phyloP scores from a whole-genome alignment of 2,329 filamentous ascomycete species.

The Pleomassaria siparia region DNA sequence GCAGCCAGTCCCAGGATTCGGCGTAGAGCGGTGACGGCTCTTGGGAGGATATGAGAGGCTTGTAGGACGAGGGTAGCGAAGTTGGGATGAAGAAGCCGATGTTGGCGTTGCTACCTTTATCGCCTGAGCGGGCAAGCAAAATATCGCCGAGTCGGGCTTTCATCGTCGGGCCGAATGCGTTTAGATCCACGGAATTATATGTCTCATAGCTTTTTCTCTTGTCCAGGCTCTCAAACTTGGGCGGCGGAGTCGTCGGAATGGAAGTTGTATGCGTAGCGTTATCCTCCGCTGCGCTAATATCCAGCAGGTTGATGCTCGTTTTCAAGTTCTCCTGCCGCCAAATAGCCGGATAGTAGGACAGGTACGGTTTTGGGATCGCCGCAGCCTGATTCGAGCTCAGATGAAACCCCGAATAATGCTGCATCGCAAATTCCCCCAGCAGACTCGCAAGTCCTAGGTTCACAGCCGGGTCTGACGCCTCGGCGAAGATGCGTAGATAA shows the following conservation, averaged over 20 bases:
- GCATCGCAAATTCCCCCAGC: conserved; percentile 30
- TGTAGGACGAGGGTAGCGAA: conserved; percentile 27
- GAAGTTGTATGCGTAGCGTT: conserved; percentile 3
- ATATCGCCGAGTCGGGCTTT: conserved; percentile 44
- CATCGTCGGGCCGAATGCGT: conserved; percentile 24
- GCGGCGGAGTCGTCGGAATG: conserved; percentile 17
- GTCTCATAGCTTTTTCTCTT: conserved; percentile 33
- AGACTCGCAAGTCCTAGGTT: conserved; percentile 26
- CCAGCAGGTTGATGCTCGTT: conserved; percentile 40
- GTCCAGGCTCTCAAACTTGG: conserved; percentile 16
- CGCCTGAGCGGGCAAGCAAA: conserved; percentile 46
- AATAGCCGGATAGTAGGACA: conserved; percentile 36
- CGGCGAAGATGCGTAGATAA: conserved; percentile 36
- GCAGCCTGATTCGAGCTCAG: conserved; percentile 31
- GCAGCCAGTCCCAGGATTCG: conserved; percentile 36
- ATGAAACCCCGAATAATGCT: conserved; percentile 37
- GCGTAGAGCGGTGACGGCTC: conserved; percentile 23
- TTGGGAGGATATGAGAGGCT: neutral
- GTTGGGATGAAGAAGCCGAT: conserved; percentile 43
- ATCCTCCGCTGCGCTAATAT: neutral
- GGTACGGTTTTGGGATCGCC: conserved; percentile 32
- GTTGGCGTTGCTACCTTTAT: conserved; percentile 40
- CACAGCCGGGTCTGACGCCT: conserved; percentile 21
- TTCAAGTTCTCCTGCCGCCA: conserved; percentile 29
- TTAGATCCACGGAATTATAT: conserved; percentile 33